Conservation (phyloP, 768 basidiomycete genomes). For the Lepiota brunneoincarnata region DNA sequence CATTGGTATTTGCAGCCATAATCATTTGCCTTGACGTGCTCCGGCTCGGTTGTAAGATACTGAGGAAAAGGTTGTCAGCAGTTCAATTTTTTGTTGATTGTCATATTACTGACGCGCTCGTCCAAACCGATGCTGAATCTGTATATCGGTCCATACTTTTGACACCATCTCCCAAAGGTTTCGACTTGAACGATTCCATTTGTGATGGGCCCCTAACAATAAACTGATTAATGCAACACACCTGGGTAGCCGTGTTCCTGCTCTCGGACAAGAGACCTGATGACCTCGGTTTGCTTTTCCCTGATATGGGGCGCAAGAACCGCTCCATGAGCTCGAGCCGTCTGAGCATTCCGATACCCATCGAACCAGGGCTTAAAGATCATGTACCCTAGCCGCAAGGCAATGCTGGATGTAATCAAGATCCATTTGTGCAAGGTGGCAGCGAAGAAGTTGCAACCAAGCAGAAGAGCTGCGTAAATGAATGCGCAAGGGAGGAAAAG, state of each 20-base stretch:
- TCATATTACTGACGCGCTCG: conserved; percentile 20
- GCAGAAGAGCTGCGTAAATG: neutral
- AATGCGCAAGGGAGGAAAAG: neutral
- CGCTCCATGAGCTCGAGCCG: conserved; percentile 31
- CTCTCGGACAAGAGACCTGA: conserved; percentile 18
- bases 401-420: neutral
- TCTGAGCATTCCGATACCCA: conserved; percentile 8
- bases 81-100: too few species aligned
- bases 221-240: conserved; percentile 11
- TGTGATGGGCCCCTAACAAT: neutral
- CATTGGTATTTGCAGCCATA: neutral
- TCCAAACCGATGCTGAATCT: conserved; percentile 25
- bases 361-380: neutral
- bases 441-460: neutral
- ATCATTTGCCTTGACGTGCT: conserved; percentile 30
- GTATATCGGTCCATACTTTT: conserved; percentile 17
- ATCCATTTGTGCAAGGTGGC: neutral
- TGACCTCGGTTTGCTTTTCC: conserved; percentile 22
- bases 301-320: conserved; percentile 29
- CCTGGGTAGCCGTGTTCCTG: conserved; percentile 32
- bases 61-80: conserved; percentile 16
- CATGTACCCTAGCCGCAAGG: neutral
- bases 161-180: conserved; percentile 10
- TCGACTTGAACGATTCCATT: neutral
- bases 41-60: conserved; percentile 26